phyloP scores from a whole-genome alignment of 1,284 basidiomycete species.

The Rhodotorula sp. region DNA sequence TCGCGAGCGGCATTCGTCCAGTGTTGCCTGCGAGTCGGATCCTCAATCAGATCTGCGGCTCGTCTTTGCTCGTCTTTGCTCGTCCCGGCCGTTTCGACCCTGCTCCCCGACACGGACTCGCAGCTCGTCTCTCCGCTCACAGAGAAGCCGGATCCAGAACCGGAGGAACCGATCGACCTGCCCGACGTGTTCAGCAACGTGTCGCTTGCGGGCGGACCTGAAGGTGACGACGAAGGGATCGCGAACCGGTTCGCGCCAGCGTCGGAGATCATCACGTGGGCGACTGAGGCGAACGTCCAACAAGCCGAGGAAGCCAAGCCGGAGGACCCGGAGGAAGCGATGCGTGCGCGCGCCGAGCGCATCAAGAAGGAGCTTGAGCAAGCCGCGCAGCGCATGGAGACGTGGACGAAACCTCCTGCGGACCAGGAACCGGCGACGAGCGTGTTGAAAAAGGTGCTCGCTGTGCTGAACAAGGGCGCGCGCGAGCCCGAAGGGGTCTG shows the following conservation, averaged over 20 bases:
- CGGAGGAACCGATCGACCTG: background rate
- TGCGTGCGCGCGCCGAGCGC: background rate
- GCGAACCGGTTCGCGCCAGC: background rate
- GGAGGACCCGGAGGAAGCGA: slow-evolving; percentile 1
- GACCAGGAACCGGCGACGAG: background rate
- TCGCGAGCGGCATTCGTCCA: background rate
- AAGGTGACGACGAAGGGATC: background rate
- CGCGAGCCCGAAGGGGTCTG: background rate
- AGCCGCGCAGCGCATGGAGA: background rate
- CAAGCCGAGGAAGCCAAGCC: background rate
- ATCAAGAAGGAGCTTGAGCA: slow-evolving; percentile 2
- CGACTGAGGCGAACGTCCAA: background rate
- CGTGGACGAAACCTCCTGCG: background rate
- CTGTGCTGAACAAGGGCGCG: background rate
- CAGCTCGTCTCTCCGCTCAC: slow-evolving; percentile 5
- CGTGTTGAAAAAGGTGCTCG: background rate
- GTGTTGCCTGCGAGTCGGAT: background rate
- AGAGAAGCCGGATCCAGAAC: background rate
- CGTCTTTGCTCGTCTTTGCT: background rate
- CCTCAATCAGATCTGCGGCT: background rate
- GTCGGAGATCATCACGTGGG: slow-evolving; percentile 1
- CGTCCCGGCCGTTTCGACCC: background rate
- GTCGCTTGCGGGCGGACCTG: background rate
- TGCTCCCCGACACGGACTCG: background rate
- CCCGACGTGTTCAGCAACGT: background rate